phyloP scores from a whole-genome alignment of 768 basidiomycete species.

The Glaciozyma antarctica region DNA sequence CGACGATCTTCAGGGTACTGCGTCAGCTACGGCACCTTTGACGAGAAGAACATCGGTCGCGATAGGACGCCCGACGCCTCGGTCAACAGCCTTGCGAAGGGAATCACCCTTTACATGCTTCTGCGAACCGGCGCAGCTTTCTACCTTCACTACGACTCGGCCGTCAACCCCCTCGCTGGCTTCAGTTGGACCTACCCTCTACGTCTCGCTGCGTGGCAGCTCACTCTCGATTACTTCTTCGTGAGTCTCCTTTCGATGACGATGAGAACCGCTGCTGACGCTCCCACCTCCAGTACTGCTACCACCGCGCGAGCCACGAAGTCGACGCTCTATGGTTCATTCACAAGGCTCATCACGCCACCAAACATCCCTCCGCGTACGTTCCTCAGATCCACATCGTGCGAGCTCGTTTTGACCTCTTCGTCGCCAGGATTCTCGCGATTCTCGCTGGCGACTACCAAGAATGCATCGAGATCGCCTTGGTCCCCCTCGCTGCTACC shows the following conservation, averaged over 20 bases:
- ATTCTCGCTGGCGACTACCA: conserved; percentile 19
- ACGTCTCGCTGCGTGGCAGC: conserved; percentile 10
- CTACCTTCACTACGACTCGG: conserved; percentile 12
- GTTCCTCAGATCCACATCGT: too few relatives aligned
- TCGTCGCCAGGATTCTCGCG: conserved; percentile 4
- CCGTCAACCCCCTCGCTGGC: background rate
- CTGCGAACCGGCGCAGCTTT: conserved; percentile 11
- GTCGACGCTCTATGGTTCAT: conserved; percentile 21
- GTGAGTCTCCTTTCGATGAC: background rate
- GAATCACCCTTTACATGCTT: conserved; percentile 22
- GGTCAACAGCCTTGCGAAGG: conserved; percentile 15
- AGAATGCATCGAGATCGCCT: conserved; percentile 16
- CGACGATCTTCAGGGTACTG: conserved; percentile 6
- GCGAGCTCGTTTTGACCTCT: too few relatives aligned
- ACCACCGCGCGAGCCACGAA: conserved; percentile 22
- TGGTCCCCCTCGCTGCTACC: conserved; percentile 4
- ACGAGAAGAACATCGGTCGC: conserved; percentile 24
- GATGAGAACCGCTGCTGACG: background rate
- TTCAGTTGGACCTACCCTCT: conserved; percentile 11
- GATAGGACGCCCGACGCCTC: conserved; percentile 25
- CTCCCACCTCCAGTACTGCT: conserved; percentile 4
- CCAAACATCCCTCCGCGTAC: conserved; percentile 17
- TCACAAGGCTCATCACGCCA: conserved; percentile 14
- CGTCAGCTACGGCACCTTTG: conserved; percentile 17
- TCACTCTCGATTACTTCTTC: conserved; percentile 24